Evolutionary conservation across 306 rosid species (phyloP).

Genomic region (Fragaria ananassa): DNA sequence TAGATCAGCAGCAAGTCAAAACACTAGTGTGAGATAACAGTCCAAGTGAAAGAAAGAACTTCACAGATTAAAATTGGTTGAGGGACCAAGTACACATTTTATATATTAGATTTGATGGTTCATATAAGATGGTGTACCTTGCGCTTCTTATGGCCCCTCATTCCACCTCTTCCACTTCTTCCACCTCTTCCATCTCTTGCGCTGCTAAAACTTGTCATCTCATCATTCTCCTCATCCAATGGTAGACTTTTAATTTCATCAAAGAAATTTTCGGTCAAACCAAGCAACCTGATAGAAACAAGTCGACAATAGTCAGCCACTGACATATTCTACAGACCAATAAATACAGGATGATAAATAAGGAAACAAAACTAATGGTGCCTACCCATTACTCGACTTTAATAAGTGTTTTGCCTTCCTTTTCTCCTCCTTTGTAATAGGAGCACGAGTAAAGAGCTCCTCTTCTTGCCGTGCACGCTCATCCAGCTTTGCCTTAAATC

Average conservation of each 20-base stretch:
- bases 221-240: constrained; percentile 50
- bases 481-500: constrained; percentile 54
- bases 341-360: background rate
- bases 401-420: constrained; percentile 63
- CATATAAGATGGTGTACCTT: constrained; percentile 44
- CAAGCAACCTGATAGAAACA: constrained; percentile 59
- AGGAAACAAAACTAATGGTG: background rate
- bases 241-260: constrained; percentile 74
- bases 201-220: constrained; percentile 31
- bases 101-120: background rate
- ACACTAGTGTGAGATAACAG: constrained; percentile 2
- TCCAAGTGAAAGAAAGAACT: constrained; percentile 13
- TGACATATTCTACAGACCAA: constrained; percentile 7
- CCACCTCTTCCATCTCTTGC: constrained; percentile 40
- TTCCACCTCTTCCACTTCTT: constrained; percentile 43
- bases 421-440: constrained; percentile 68
- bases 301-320: constrained; percentile 17
- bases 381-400: constrained; percentile 83
- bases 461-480: constrained; percentile 75
- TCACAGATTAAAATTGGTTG: background rate
- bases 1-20: background rate
- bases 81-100: background rate
- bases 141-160: constrained; percentile 49
- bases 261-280: constrained; percentile 70
- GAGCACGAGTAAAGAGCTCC: constrained; percentile 72